phyloP scores from a whole-genome alignment of 148 eudicot genomes.

The Chenopodium quinoa region DNA sequence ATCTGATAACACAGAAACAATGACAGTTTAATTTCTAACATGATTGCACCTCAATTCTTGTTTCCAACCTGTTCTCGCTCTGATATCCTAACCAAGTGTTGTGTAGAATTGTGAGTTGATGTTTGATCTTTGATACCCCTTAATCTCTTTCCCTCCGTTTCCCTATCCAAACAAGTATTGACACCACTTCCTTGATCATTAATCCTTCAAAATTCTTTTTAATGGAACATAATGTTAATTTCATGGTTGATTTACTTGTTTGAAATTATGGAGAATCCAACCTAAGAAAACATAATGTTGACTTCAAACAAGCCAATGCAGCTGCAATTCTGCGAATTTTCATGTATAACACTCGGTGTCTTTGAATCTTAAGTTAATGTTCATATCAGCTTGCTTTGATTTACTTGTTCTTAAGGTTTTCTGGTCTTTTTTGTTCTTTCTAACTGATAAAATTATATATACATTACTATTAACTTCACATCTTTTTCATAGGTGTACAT shows the following conservation, averaged over 20 bases:
- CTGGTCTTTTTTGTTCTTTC: not conserved
- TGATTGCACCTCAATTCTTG: not conserved
- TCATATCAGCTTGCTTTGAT: not conserved
- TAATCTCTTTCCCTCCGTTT: not conserved
- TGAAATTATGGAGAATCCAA: not conserved
- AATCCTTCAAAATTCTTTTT: not conserved
- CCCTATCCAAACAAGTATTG: not conserved
- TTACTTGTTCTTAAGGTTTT: not conserved
- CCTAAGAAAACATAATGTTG: too few species aligned
- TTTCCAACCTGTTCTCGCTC: not conserved
- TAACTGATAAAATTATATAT: not conserved
- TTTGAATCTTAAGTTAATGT: not conserved
- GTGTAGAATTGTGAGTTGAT: not conserved
- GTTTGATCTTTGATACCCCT: not conserved
- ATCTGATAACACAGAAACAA: not conserved
- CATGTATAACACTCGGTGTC: not conserved
- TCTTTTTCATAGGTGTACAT: constrained; percentile 47
- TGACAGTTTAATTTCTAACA: not conserved
- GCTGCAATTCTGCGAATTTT: not conserved
- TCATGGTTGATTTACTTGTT: not conserved
- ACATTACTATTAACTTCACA: not conserved
- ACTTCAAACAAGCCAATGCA: not conserved
- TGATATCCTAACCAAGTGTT: not conserved
- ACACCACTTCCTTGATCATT: too few species aligned
- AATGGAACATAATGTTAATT: not conserved